A percentile compares a stretch with the other conserved stretches of the same genome.
Evolutionary conservation across 192 early-diverging fungal genomes (phyloP).

Genomic region (Podila clonocystis): DNA sequence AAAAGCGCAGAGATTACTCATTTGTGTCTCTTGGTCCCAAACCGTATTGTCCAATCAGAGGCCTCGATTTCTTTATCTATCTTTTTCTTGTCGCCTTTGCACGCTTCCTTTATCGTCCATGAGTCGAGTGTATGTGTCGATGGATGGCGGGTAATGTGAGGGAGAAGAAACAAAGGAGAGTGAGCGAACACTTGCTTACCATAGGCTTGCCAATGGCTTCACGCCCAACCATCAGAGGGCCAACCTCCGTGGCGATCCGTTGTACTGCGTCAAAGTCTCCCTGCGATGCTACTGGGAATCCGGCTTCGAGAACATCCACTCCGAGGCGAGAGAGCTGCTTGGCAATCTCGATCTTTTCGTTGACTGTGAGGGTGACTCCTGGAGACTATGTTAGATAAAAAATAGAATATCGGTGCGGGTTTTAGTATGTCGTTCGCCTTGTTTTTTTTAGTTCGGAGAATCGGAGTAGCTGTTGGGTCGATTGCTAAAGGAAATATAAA

Average conservation of each 20-base stretch:
- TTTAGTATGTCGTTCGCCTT: not conserved
- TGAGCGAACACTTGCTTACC: slow-evolving; percentile 56
- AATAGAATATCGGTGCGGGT: not conserved
- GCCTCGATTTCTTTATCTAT: slow-evolving; percentile 18
- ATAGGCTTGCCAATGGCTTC: slow-evolving; percentile 82
- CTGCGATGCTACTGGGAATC: slow-evolving; percentile 93
- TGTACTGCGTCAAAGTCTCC: slow-evolving; percentile 97
- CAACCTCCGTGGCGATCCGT: slow-evolving; percentile 93
- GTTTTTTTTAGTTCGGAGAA: not conserved
- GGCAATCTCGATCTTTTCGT: slow-evolving; percentile 96
- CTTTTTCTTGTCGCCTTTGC: not conserved
- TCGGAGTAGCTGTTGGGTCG: not conserved
- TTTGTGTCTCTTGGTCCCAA: slow-evolving; percentile 6
- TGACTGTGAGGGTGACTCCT: slow-evolving; percentile 90
- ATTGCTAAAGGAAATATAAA: not conserved
- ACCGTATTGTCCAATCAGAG: slow-evolving; percentile 19
- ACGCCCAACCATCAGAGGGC: slow-evolving; percentile 83
- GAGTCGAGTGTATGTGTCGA: too few relatives aligned
- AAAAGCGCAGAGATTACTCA: slow-evolving; percentile 21
- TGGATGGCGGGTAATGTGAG: too few relatives aligned
- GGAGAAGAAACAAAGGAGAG: not conserved
- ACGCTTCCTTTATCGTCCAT: too few relatives aligned
- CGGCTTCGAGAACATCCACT: slow-evolving; percentile 96
- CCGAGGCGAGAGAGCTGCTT: slow-evolving; percentile 92
- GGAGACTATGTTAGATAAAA: slow-evolving; percentile 75